These are phyloP conservation scores for Prunus dulcis DNA, from an alignment of 306 rosid species.

Conservation along the genomic window DNA sequence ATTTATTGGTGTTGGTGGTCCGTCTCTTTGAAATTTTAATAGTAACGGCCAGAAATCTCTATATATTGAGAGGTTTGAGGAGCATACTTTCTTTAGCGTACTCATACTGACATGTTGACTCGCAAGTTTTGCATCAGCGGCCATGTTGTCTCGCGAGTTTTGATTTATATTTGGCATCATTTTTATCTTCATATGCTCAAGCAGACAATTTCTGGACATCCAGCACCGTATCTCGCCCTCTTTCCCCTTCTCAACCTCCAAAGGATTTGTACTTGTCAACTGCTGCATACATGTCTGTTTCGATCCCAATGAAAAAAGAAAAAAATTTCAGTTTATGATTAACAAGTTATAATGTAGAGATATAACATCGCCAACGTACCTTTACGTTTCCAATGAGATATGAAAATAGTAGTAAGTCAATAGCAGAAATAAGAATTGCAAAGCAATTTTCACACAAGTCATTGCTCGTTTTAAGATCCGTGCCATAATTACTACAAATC, in stretches of 20 bases:
- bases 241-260: too few species aligned
- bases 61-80: too few species aligned
- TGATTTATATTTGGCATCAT: background rate
- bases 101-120: too few species aligned
- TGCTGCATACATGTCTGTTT: conserved; percentile 50
- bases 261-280: too few species aligned
- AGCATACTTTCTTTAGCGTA: too few species aligned
- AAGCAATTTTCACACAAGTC: conserved; percentile 13
- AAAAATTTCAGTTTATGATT: too few species aligned
- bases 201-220: conserved; percentile 18
- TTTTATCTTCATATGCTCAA: background rate
- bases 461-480: conserved; percentile 9
- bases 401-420: conserved; percentile 7
- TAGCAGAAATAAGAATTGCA: background rate
- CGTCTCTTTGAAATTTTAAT: too few species aligned
- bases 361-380: background rate
- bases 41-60: too few species aligned
- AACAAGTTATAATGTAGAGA: too few species aligned
- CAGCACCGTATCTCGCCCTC: background rate
- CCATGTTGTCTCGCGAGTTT: conserved; percentile 12
- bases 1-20: too few species aligned
- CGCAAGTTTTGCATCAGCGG: background rate
- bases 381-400: conserved; percentile 10
- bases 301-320: too few species aligned
- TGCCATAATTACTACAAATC: conserved; percentile 4